phyloP scores from a whole-genome alignment of 1,139 yeast genomes.

The Yamadazyma dushanensis region DNA sequence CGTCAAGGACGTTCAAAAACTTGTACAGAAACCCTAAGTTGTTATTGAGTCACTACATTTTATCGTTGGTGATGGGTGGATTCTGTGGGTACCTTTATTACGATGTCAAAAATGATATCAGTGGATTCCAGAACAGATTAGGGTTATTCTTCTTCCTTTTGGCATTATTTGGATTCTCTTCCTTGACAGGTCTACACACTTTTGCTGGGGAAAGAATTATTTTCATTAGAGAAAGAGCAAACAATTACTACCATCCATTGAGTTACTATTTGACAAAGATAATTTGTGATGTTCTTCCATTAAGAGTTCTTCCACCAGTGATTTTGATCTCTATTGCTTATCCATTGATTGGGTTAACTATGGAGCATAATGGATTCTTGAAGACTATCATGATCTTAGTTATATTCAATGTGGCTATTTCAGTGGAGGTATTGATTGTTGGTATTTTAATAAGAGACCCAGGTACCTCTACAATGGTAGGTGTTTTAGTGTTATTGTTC shows the following conservation, averaged over 20 bases:
- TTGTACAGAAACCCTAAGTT: slow-evolving; percentile 88
- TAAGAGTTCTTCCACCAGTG: slow-evolving; percentile 87
- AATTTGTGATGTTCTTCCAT: slow-evolving; percentile 84
- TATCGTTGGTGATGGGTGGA: slow-evolving; percentile 72
- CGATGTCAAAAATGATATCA: slow-evolving; percentile 79
- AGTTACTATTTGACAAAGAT: slow-evolving; percentile 85
- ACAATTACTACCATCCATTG: slow-evolving; percentile 85
- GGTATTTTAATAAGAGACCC: slow-evolving; percentile 87
- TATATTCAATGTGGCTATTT: slow-evolving; percentile 81
- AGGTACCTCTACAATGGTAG: slow-evolving; percentile 90
- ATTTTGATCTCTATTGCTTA: slow-evolving; percentile 81
- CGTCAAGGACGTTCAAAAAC: slow-evolving; percentile 88
- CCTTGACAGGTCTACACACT: slow-evolving; percentile 86
- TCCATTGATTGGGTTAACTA: slow-evolving; percentile 85
- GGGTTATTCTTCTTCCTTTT: slow-evolving; percentile 89
- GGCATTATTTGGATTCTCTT: slow-evolving; percentile 90
- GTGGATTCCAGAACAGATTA: slow-evolving; percentile 93
- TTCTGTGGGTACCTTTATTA: slow-evolving; percentile 88
- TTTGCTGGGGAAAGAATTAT: slow-evolving; percentile 86
- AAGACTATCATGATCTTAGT: slow-evolving; percentile 70
- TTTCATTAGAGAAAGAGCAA: slow-evolving; percentile 89
- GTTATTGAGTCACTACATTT: slow-evolving; percentile 75
- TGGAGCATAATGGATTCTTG: slow-evolving; percentile 75
- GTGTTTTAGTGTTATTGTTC: slow-evolving; percentile 78
- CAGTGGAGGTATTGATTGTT: slow-evolving; percentile 80